These are phyloP conservation scores for Codiaeum variegatum DNA, from an alignment of 441 rosid species.

Conservation along the genomic window DNA sequence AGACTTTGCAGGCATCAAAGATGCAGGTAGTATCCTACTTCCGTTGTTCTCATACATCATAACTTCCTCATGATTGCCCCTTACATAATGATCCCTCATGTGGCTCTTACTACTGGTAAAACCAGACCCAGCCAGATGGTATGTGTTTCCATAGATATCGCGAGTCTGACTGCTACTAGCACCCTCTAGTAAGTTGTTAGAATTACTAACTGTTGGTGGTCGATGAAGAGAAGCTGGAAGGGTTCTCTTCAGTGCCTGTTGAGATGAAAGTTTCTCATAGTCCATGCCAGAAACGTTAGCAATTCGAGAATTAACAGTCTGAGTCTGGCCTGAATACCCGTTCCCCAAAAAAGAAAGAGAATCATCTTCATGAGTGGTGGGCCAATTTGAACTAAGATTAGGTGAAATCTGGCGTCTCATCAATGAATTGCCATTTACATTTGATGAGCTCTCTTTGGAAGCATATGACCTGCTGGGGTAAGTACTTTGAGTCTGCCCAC, in stretches of 20 bases:
- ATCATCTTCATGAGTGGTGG: conserved; percentile 29
- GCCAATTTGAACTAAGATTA: conserved; percentile 20
- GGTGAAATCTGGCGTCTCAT: conserved; percentile 24
- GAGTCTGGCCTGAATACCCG: conserved; percentile 36
- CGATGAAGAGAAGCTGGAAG: conserved; percentile 53
- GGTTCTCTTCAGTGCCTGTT: conserved; percentile 63
- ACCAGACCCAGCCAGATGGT: conserved; percentile 40
- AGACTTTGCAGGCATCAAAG: conserved; percentile 50
- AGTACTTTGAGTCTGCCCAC: conserved; percentile 26
- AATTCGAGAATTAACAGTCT: conserved; percentile 44
- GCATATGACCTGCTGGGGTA: conserved; percentile 28
- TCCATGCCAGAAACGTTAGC: conserved; percentile 44
- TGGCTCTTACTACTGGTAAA: conserved; percentile 41
- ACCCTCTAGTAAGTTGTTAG: conserved; percentile 26
- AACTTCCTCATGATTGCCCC: conserved; percentile 40
- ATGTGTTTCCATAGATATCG: conserved; percentile 35
- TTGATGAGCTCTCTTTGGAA: conserved; percentile 41
- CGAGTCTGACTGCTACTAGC: conserved; percentile 27
- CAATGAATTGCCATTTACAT: conserved; percentile 19
- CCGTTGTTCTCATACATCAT: conserved; percentile 48
- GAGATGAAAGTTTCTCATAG: conserved; percentile 57
- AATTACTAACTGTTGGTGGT: conserved; percentile 25
- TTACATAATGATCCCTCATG: conserved; percentile 34
- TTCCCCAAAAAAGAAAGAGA: conserved; percentile 31
- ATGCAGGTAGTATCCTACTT: conserved; percentile 65